phyloP scores from a whole-genome alignment of 495 filamentous ascomycete species.

The Jackrogersella multiformis region DNA sequence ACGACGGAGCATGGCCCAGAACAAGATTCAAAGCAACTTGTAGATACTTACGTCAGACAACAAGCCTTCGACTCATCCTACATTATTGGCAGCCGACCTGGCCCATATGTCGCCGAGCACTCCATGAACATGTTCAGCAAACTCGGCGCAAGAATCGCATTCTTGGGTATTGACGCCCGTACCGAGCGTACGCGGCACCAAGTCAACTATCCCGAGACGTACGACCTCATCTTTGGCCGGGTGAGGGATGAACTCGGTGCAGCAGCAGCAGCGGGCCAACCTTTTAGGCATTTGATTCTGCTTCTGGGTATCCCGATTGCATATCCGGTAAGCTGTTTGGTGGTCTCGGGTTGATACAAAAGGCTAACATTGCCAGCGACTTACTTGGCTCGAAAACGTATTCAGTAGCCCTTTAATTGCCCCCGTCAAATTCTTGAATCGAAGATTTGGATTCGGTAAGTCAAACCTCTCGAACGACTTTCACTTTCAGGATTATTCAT shows the following conservation, averaged over 20 bases:
- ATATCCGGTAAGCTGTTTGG: slow-evolving; percentile 68
- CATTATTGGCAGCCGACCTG: slow-evolving; percentile 78
- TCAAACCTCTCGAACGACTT: neutral
- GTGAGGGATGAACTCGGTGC: slow-evolving; percentile 68
- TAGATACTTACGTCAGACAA: slow-evolving; percentile 72
- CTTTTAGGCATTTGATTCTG: slow-evolving; percentile 83
- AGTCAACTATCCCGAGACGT: slow-evolving; percentile 91
- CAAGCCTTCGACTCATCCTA: slow-evolving; percentile 72
- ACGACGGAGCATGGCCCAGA: slow-evolving; percentile 54
- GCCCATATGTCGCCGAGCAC: slow-evolving; percentile 81
- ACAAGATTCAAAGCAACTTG: slow-evolving; percentile 71
- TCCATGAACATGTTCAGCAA: slow-evolving; percentile 83
- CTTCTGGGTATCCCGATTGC: slow-evolving; percentile 93
- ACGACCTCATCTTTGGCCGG: slow-evolving; percentile 79
- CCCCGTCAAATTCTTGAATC: slow-evolving; percentile 87
- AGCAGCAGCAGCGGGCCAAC: slow-evolving; percentile 60
- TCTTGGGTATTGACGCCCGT: slow-evolving; percentile 88
- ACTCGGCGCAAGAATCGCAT: slow-evolving; percentile 85
- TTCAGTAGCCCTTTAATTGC: slow-evolving; percentile 83
- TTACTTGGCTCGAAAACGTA: slow-evolving; percentile 93
- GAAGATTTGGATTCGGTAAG: slow-evolving; percentile 79
- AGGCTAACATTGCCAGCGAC: slow-evolving; percentile 58
- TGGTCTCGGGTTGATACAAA: neutral
- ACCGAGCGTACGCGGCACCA: slow-evolving; percentile 92
- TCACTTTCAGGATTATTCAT: neutral